Percentiles rank a stretch among this genome's conserved stretches.
Evolutionary conservation across 1,284 basidiomycete genomes (phyloP).

Genomic region (Rhizoctonia solani): DNA sequence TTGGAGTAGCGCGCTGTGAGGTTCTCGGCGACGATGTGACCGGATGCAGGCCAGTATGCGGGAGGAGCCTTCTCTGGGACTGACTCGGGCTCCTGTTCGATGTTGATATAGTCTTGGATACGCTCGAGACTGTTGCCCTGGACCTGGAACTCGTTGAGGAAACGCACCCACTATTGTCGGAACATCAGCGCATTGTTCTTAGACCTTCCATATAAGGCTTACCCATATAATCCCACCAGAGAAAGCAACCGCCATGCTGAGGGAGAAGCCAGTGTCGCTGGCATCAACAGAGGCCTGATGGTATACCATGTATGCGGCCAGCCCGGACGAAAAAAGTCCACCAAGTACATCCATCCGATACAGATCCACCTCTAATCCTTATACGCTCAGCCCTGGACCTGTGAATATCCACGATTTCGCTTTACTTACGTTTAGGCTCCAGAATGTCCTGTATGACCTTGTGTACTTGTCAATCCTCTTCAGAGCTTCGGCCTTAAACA

Average conservation of each 20-base stretch:
- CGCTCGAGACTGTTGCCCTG: too few relatives aligned
- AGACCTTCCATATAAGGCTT: conserved; percentile 3
- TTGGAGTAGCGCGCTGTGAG: too few relatives aligned
- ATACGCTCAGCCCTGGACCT: not conserved
- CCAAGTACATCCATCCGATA: conserved; percentile 37
- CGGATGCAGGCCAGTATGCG: too few relatives aligned
- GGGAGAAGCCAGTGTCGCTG: conserved; percentile 50
- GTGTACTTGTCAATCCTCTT: conserved; percentile 41
- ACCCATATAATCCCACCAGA: conserved; percentile 43
- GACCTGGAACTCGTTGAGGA: conserved; percentile 50
- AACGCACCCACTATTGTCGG: conserved; percentile 42
- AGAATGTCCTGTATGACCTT: conserved; percentile 37
- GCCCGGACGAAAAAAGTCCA: conserved; percentile 33
- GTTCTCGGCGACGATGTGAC: too few relatives aligned
- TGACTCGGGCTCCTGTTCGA: too few relatives aligned
- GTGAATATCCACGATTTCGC: not conserved
- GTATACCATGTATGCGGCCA: conserved; percentile 34
- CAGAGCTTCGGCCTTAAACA: conserved; percentile 38
- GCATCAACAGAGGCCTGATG: too few relatives aligned
- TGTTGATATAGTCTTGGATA: too few relatives aligned
- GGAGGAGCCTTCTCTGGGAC: too few relatives aligned
- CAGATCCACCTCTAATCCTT: conserved; percentile 31
- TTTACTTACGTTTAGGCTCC: conserved; percentile 36
- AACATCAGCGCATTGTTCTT: conserved; percentile 37
- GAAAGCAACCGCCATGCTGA: conserved; percentile 49